A percentile compares a stretch with the other conserved stretches of the same genome.
phyloP scores from a whole-genome alignment of 805 yeast species.

The Candida glaebosa region DNA sequence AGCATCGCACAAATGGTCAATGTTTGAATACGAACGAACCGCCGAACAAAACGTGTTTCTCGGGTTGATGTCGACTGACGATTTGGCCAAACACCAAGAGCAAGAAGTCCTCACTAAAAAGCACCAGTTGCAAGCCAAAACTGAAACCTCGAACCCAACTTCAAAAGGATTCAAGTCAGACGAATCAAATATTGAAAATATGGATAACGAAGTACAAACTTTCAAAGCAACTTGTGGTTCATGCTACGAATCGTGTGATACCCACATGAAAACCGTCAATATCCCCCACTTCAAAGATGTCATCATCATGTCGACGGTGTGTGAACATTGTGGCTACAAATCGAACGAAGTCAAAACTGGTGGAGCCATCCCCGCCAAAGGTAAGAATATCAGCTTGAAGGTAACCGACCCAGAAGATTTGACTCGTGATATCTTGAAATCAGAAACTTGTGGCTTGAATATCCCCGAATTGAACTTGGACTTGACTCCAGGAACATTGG shows the following conservation, averaged over 20 bases:
- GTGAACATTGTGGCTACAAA: constrained; percentile 91
- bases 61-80: constrained; percentile 74
- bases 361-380: constrained; percentile 88
- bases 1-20: constrained; percentile 86
- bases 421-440: constrained; percentile 89
- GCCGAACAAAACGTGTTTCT: constrained; percentile 84
- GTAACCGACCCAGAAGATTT: constrained; percentile 91
- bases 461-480: constrained; percentile 90
- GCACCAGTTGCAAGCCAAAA: constrained; percentile 31
- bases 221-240: constrained; percentile 91
- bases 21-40: constrained; percentile 74
- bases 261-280: constrained; percentile 94
- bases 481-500: constrained; percentile 92
- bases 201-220: constrained; percentile 86
- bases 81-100: constrained; percentile 45
- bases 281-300: constrained; percentile 99
- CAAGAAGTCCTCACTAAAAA: constrained; percentile 49
- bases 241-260: constrained; percentile 76
- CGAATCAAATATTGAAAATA: constrained; percentile 77
- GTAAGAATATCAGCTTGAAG: constrained; percentile 65
- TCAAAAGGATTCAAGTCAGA: constrained; percentile 63
- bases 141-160: constrained; percentile 31
- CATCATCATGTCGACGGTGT: constrained; percentile 89
- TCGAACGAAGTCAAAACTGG: constrained; percentile 98
- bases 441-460: constrained; percentile 84